Percentiles rank a stretch among this genome's conserved stretches.
Conservation (phyloP, 2,329 filamentous ascomycete species). For the Aspergillaceae sp. region DNA sequence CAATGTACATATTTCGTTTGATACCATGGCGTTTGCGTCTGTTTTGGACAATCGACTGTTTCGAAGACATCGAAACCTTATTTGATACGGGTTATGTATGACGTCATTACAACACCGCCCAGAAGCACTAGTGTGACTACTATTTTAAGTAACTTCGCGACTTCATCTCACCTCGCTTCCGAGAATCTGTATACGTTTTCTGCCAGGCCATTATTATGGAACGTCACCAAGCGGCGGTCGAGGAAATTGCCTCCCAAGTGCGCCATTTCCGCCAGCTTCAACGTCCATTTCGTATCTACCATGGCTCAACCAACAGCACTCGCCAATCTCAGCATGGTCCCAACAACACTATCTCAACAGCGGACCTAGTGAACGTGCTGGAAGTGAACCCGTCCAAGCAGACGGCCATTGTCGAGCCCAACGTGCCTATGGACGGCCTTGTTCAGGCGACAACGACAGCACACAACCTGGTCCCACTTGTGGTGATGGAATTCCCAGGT, state of each 20-base stretch:
- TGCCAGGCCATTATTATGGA: conserved; percentile 7
- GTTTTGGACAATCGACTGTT: background rate
- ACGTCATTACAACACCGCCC: background rate
- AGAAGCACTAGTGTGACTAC: background rate
- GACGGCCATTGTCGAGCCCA: conserved; percentile 60
- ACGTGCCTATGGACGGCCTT: conserved; percentile 59
- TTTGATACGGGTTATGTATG: background rate
- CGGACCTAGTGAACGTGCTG: conserved; percentile 54
- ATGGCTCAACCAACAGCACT: conserved; percentile 70
- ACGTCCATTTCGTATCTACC: conserved; percentile 63
- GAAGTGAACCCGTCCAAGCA: conserved; percentile 44
- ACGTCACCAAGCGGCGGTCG: conserved; percentile 9
- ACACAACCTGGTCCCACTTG: conserved; percentile 51
- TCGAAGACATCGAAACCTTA: background rate
- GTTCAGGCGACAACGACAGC: conserved; percentile 47
- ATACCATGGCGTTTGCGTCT: background rate
- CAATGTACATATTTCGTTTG: background rate
- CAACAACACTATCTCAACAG: conserved; percentile 57
- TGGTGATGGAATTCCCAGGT: conserved; percentile 64
- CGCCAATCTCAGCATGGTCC: conserved; percentile 42
- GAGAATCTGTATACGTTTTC: background rate
- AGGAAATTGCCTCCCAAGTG: conserved; percentile 10
- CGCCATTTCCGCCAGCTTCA: conserved; percentile 40
- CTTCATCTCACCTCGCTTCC: background rate
- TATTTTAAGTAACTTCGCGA: background rate